A percentile compares a stretch with the other conserved stretches of the same genome.
phyloP scores from a whole-genome alignment of 2,329 filamentous ascomycete genomes.

The Aspergillus intermedius region DNA sequence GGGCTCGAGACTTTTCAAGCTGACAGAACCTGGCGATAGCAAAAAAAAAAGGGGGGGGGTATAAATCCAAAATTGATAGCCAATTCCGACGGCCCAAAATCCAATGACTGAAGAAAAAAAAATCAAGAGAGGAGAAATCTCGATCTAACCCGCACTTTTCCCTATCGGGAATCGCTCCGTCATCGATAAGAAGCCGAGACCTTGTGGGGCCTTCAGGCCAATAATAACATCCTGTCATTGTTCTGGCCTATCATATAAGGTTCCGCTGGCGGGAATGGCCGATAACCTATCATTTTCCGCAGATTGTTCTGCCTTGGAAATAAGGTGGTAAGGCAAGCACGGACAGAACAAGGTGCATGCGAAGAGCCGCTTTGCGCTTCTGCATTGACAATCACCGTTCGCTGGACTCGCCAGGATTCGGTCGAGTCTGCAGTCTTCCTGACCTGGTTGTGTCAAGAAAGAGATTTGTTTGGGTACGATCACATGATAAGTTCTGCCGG shows the following conservation, averaged over 20 bases:
- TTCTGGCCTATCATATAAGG: not conserved
- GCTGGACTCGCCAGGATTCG: no score
- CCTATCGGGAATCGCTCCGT: slow-evolving; percentile 1
- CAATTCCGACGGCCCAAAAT: slow-evolving; percentile 14
- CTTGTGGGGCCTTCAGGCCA: slow-evolving; percentile 3
- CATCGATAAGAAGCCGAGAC: slow-evolving; percentile 1
- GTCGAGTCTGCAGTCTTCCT: no score
- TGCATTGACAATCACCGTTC: not conserved
- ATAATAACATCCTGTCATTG: not conserved
- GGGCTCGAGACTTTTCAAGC: no score
- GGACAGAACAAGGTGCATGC: not conserved
- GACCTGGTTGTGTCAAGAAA: no score
- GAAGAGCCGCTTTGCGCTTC: not conserved
- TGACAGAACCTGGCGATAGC: no score
- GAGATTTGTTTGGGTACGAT: no score
- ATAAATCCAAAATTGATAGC: slow-evolving; percentile 8
- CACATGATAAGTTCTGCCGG: no score
- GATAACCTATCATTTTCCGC: not conserved
- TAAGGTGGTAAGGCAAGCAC: not conserved
- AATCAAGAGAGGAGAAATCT: not conserved
- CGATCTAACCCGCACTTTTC: slow-evolving; percentile 3
- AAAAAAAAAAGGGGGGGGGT: slow-evolving; percentile 1
- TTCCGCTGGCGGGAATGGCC: slow-evolving; percentile 1
- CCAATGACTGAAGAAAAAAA: slow-evolving; percentile 2
- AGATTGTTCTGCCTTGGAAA: not conserved